Evolutionary conservation across 148 eudicot genomes (phyloP).

Genomic region (Diospyros lotus): DNA sequence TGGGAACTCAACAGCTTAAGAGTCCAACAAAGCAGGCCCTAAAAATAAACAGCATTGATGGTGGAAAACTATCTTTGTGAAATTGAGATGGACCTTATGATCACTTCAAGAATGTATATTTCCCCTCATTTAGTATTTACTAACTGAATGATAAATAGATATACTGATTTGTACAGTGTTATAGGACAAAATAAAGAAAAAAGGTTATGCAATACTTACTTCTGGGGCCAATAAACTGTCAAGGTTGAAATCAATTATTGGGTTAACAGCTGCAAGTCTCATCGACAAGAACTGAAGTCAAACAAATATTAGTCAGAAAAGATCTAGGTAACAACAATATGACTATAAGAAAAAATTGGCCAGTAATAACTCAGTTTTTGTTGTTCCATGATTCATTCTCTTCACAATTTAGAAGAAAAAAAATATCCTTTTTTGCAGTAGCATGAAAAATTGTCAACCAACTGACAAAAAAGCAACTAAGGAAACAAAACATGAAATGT

Average conservation of each 20-base stretch:
- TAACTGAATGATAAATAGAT: not conserved
- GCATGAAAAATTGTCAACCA: not conserved
- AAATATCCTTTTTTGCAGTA: not conserved
- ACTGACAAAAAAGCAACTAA: no score
- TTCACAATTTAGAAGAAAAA: not conserved
- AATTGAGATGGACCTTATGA: no score
- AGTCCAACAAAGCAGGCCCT: not conserved
- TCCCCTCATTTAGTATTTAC: no score
- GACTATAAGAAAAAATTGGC: not conserved
- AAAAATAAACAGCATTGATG: not conserved
- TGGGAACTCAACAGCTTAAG: not conserved
- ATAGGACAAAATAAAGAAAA: not conserved
- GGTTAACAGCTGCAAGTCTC: constrained; percentile 96
- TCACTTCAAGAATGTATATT: no score
- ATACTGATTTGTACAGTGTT: not conserved
- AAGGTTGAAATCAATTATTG: constrained; percentile 75
- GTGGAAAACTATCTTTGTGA: not conserved
- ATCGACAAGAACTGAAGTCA: constrained; percentile 76
- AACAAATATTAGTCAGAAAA: constrained; percentile 13
- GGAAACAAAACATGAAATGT: no score
- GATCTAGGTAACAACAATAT: not conserved
- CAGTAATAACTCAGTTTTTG: not conserved
- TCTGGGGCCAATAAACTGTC: constrained; percentile 70
- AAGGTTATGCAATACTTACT: constrained; percentile 36
- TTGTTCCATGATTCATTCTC: not conserved